Base-by-base conservation (phyloP, 768 basidiomycete genomes). In the Pisolithus microcarpus region DNA sequence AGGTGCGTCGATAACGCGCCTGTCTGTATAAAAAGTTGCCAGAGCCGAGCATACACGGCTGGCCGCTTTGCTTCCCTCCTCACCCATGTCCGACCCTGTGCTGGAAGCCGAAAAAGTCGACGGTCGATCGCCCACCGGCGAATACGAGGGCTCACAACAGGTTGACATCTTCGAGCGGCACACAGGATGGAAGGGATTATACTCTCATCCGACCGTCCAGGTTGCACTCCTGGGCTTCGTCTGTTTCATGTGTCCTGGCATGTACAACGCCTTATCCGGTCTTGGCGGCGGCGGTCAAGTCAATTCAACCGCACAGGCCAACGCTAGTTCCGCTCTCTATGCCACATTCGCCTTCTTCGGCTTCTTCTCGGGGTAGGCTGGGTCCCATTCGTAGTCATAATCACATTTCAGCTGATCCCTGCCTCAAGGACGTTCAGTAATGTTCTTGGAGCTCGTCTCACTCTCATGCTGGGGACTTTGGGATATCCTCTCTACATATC, bases 251-350 rank as follows among this genome's bases (percentile, higher is more conserved):
- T 56, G 71, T 50, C 69, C 69, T 64, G 87, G 88, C 52, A 76
- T 89, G 51, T 90, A 87, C 69, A 91, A 90, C 60, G 81, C 87
- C 0, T 70, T 90, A 59, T 84, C 79, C 50, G 87, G 89, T 31
- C 74, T 93, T 42, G 90, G 91, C 4, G 88, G 77, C 40, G 88
- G 86, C 39, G 90, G 90, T 0, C 85, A 86, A 65, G 61, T 87
- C 39, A 81, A 86, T 58, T 48, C 76, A 4, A 73, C 70, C 2
- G 85, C 79, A 8, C 77, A 75, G 60, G 82, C 86, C 9, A 87
- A 89, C 58, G 75, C 85, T 3, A 87, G 79, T 56, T 69, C 81
- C 0, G 78, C 83, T 1, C 63, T 88, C 5, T 90, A 91, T 54
- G 64, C 80, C 0, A 78, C 76, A 7, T 83, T 84, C 58, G 78